phyloP scores from a whole-genome alignment of 495 filamentous ascomycete genomes.

The Aspergillus nanangensis region DNA sequence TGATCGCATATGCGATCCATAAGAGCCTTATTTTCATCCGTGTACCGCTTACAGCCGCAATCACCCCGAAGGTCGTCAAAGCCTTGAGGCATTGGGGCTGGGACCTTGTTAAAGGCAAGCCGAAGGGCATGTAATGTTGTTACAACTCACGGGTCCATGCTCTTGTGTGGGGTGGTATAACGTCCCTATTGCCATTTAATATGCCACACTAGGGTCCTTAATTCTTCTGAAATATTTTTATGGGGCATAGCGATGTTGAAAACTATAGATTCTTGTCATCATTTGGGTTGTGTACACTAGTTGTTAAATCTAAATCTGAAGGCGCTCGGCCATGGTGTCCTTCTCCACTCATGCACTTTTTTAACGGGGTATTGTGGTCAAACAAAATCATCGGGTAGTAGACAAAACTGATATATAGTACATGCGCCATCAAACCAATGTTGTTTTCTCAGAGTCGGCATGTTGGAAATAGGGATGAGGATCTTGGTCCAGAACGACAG shows the following conservation, averaged over 20 bases:
- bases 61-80: conserved; percentile 90
- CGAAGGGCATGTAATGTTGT: conserved; percentile 31
- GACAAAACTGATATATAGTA: conserved; percentile 4
- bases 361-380: conserved; percentile 10
- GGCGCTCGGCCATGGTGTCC: conserved; percentile 11
- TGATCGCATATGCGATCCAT: conserved; percentile 93
- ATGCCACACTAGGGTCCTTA: too few species aligned
- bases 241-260: conserved; percentile 23
- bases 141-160: neutral
- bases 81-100: conserved; percentile 79
- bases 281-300: conserved; percentile 44
- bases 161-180: neutral
- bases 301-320: conserved; percentile 29
- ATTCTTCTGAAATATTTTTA: conserved; percentile 2
- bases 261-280: conserved; percentile 14
- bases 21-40: conserved; percentile 97
- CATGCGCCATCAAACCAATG: neutral
- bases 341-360: conserved; percentile 24
- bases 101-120: conserved; percentile 62
- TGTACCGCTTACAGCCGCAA: conserved; percentile 81
- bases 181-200: too few species aligned
- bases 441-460: too few species aligned
- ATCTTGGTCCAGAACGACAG: too few species aligned
- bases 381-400: conserved; percentile 4
- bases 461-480: too few species aligned